phyloP scores from a whole-genome alignment of 495 filamentous ascomycete genomes.

The Tuber indicum region DNA sequence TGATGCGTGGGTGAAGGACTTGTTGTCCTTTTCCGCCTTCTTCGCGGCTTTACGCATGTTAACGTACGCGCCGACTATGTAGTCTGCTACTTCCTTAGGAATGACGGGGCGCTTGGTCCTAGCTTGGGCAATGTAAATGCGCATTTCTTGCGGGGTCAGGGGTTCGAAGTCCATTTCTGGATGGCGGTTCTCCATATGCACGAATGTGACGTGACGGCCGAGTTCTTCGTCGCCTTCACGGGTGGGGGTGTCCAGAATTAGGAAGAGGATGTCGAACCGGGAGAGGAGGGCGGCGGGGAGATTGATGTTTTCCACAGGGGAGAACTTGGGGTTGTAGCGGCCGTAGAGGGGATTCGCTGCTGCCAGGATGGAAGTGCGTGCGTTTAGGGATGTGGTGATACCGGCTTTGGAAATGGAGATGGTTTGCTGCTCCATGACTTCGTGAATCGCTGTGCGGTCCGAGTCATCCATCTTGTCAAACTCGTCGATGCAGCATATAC shows the following conservation, averaged over 20 bases:
- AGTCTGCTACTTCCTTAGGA: slow-evolving; percentile 76
- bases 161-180: slow-evolving; percentile 57
- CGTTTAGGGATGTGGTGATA: slow-evolving; percentile 92
- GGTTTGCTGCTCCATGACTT: slow-evolving; percentile 99
- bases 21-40: slow-evolving; percentile 75
- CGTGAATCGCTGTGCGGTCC: slow-evolving; percentile 95
- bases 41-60: slow-evolving; percentile 81
- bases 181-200: slow-evolving; percentile 95
- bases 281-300: slow-evolving; percentile 90
- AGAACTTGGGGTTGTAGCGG: slow-evolving; percentile 93
- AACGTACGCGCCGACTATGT: slow-evolving; percentile 94
- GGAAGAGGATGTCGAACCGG: slow-evolving; percentile 93
- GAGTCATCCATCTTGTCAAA: slow-evolving; percentile 99
- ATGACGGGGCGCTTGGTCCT: slow-evolving; percentile 80
- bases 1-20: slow-evolving; percentile 79
- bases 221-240: slow-evolving; percentile 85
- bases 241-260: slow-evolving; percentile 87
- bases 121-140: slow-evolving; percentile 90
- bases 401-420: slow-evolving; percentile 98
- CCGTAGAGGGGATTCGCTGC: slow-evolving; percentile 97
- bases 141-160: slow-evolving; percentile 83
- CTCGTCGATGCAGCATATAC: slow-evolving; percentile 99
- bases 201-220: slow-evolving; percentile 91
- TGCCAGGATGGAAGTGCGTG: slow-evolving; percentile 92
- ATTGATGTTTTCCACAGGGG: slow-evolving; percentile 97